Evolutionary conservation across 2,329 filamentous ascomycete genomes (phyloP).

Genomic region (Nothomitra cinnamomea): DNA sequence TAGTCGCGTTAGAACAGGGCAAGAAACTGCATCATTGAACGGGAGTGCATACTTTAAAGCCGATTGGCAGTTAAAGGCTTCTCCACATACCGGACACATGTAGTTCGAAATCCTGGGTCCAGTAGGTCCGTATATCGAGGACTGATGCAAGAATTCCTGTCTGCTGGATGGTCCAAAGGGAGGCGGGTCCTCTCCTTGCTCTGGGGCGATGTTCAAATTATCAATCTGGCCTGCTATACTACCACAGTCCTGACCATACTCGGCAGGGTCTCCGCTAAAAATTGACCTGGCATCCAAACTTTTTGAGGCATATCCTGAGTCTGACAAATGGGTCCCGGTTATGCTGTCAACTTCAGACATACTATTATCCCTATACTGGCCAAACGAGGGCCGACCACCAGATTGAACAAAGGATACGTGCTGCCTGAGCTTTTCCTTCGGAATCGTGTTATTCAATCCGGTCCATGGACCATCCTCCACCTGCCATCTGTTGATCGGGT

Average conservation of each 20-base stretch:
- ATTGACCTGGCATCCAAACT: background rate
- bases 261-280: background rate
- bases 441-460: too few relatives aligned
- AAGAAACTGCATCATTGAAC: background rate
- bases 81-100: background rate
- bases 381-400: background rate
- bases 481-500: background rate
- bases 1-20: background rate
- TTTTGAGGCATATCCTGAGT: constrained; percentile 5
- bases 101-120: background rate
- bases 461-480: background rate
- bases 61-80: background rate
- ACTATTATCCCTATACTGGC: background rate
- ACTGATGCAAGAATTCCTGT: too few relatives aligned
- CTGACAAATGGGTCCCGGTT: background rate
- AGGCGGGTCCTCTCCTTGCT: background rate
- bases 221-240: background rate
- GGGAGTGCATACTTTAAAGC: background rate
- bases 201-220: background rate
- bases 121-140: too few relatives aligned
- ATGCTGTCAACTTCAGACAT: constrained; percentile 4
- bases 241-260: background rate
- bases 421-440: background rate
- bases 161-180: too few relatives aligned
- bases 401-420: background rate